Percentiles rank a stretch among this genome's conserved stretches.
phyloP scores from a whole-genome alignment of 164 flowering plant genomes.

The Magnolia sinica region DNA sequence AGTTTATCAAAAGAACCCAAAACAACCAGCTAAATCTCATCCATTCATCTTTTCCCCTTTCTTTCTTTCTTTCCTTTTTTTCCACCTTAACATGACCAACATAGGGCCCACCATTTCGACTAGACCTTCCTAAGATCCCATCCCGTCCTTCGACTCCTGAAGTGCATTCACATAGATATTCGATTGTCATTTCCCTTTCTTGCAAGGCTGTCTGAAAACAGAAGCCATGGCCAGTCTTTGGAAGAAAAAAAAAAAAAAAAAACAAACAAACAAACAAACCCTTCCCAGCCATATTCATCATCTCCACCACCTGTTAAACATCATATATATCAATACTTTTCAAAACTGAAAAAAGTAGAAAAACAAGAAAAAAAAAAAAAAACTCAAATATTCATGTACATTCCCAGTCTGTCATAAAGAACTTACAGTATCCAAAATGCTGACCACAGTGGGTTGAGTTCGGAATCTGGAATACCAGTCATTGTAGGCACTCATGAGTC shows the following conservation, averaged over 20 bases:
- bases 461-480: conserved; percentile 16
- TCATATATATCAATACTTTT: neutral
- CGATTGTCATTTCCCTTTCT: too few species aligned
- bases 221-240: neutral
- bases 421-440: conserved; percentile 2
- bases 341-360: neutral
- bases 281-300: neutral
- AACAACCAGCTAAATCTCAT: neutral
- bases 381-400: neutral
- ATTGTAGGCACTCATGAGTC: conserved; percentile 2
- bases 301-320: conserved; percentile 3
- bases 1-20: conserved; percentile 1
- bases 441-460: neutral
- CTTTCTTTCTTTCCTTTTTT: too few species aligned
- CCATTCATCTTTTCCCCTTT: neutral
- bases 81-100: neutral
- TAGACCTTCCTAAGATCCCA: neutral
- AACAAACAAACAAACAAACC: too few species aligned
- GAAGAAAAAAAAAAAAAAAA: neutral
- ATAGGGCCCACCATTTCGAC: neutral
- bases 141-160: neutral
- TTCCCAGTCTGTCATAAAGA: neutral
- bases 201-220: too few species aligned
- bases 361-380: too few species aligned
- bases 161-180: too few species aligned